Conservation (phyloP, 2,329 filamentous ascomycete species). For the Amauroascus verrucosus region DNA sequence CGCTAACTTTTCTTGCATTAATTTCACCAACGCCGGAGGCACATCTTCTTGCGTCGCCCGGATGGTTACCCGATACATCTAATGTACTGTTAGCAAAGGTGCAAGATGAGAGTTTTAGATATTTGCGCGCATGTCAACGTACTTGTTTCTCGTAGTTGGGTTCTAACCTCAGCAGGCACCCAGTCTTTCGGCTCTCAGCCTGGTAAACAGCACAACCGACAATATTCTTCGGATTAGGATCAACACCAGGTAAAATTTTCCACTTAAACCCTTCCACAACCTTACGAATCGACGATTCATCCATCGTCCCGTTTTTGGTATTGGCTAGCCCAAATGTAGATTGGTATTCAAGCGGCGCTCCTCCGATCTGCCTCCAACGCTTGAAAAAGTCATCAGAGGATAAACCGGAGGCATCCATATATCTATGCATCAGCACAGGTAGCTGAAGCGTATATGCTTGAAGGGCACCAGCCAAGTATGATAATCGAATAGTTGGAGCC, state of each 20-base stretch:
- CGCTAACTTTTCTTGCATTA: slow-evolving; percentile 76
- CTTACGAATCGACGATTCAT: slow-evolving; percentile 57
- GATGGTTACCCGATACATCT: slow-evolving; percentile 95
- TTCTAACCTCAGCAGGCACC: slow-evolving; percentile 84
- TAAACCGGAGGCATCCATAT: slow-evolving; percentile 86
- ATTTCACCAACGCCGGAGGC: slow-evolving; percentile 64
- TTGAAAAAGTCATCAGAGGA: slow-evolving; percentile 94
- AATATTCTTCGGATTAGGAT: slow-evolving; percentile 87
- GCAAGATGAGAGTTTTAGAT: not conserved
- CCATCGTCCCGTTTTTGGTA: slow-evolving; percentile 54
- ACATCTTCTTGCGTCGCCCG: slow-evolving; percentile 87
- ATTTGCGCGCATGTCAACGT: slow-evolving; percentile 33
- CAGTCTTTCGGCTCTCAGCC: slow-evolving; percentile 74
- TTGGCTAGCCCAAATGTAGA: slow-evolving; percentile 62
- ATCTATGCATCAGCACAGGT: slow-evolving; percentile 82
- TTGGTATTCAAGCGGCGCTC: slow-evolving; percentile 75
- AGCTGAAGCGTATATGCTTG: slow-evolving; percentile 88
- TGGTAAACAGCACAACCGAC: slow-evolving; percentile 79
- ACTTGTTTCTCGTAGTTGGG: slow-evolving; percentile 89
- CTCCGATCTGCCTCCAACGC: slow-evolving; percentile 96
- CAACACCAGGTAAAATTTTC: slow-evolving; percentile 74
- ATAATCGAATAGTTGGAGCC: slow-evolving; percentile 83
- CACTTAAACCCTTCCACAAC: slow-evolving; percentile 79
- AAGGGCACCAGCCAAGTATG: slow-evolving; percentile 84
- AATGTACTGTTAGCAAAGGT: slow-evolving; percentile 15